Evolutionary conservation across 2,329 filamentous ascomycete genomes (phyloP), one percentile per base, ranked within the genome.

Genomic region (Curvularia verruculosa): DNA sequence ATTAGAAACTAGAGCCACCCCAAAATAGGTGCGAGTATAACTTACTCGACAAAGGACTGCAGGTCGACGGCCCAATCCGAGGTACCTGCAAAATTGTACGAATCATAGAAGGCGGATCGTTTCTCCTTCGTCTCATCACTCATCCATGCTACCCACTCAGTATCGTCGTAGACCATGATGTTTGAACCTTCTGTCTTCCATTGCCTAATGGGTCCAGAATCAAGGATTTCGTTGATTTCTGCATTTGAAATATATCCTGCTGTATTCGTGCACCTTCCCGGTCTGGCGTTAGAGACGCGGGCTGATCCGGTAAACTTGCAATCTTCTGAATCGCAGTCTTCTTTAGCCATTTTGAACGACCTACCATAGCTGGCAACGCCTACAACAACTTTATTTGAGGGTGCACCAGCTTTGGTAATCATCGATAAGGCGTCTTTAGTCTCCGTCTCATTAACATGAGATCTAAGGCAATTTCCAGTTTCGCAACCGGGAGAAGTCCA

Each of bases 211-310:
- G 37, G 71, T 0, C 60, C 36, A n/a, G 31, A 7, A 1, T 28
- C 4, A 6, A 46, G 26, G 19, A 54, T 36, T 8, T 73, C 66
- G 2, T 61, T 8, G 44, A 81, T 77, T 66, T 81, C 79, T 1
- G 73, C 71, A 46, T 79, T 64, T 1, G 77, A 63, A 5, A 81
- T 70, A 52, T 79, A 79, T 2, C 79, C 79, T 0, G 57, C 60
- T 0, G 74, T 78, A 4, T 53, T 58, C 1, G 78, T 81, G 58
- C 78, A 81, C 1, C 29, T 23, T 1, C 76, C 79, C 3, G 56
- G 47, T 2, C 48, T 36, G 0, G 76, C 77, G 2, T 63, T 44
- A 1, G 76, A 78, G 1, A 26, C 13, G 18, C 23, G 23, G 0
- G 49, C 24, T 8, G 23, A 26, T 13, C 46, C 31, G 21, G 47